Percentiles rank a stretch among this genome's conserved stretches.
Evolutionary conservation across 805 yeast species (phyloP).

Genomic region (Candida nanaspora): DNA sequence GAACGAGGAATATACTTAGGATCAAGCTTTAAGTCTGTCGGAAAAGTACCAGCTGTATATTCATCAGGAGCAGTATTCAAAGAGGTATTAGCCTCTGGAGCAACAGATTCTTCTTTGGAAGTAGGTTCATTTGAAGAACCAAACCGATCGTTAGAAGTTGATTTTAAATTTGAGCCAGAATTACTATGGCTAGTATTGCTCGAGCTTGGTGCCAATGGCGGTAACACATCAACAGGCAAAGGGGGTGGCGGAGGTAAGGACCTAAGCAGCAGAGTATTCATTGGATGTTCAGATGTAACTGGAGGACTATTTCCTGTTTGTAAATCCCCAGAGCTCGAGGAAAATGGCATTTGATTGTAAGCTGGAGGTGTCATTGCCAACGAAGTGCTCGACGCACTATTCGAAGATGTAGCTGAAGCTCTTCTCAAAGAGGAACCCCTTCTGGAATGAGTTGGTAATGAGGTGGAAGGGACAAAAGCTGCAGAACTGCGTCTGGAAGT

Average conservation of each 20-base stretch:
- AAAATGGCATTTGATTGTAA: too few species aligned
- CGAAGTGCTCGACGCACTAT: conserved; percentile 1
- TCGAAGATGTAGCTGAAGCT: conserved; percentile 4
- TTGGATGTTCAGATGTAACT: not conserved
- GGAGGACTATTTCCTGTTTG: too few species aligned
- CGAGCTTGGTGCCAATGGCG: not conserved
- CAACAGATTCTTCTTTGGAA: not conserved
- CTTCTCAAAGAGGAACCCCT: conserved; percentile 14
- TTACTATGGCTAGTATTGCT: too few species aligned
- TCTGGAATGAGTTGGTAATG: conserved; percentile 7
- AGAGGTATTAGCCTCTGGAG: not conserved
- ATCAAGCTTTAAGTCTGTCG: conserved; percentile 31
- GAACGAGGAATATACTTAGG: conserved; percentile 62
- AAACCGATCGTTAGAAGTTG: too few species aligned
- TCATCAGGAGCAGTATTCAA: not conserved
- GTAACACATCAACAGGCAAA: conserved; percentile 38
- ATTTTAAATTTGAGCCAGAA: not conserved
- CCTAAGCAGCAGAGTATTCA: not conserved
- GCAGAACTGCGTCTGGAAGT: conserved; percentile 13
- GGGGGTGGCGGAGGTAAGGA: conserved; percentile 40
- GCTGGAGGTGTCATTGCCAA: not conserved
- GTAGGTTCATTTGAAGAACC: too few species aligned
- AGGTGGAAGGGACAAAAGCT: not conserved
- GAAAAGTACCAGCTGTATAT: not conserved
- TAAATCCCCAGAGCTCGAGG: too few species aligned